A percentile compares a stretch with the other conserved stretches of the same genome.
Evolutionary conservation across 805 yeast genomes (phyloP).

Genomic region (Jamesozyma jinghongensis): DNA sequence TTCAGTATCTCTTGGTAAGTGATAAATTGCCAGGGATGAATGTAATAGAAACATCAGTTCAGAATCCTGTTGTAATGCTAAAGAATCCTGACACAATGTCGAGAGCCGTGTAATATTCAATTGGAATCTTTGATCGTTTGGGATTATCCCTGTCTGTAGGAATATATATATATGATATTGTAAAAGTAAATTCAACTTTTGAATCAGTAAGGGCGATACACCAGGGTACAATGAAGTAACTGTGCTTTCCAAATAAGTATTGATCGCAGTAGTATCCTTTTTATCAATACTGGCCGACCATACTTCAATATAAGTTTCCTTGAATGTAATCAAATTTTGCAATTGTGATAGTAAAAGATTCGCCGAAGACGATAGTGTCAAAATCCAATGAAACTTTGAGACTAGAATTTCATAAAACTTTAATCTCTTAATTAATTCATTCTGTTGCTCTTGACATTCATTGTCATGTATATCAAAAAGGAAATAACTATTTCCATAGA

Average conservation of each 20-base stretch:
- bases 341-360: neutral
- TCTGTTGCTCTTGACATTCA: neutral
- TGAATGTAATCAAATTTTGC: neutral
- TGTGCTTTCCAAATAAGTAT: neutral
- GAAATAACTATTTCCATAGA: neutral
- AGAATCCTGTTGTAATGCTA: constrained; percentile 17
- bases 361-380: neutral
- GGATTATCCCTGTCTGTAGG: constrained; percentile 4
- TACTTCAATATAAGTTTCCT: neutral
- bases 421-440: neutral
- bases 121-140: neutral
- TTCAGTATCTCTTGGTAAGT: neutral
- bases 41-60: constrained; percentile 19
- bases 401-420: neutral
- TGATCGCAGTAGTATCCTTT: neutral
- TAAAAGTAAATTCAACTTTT: constrained; percentile 2
- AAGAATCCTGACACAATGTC: constrained; percentile 5
- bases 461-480: neutral
- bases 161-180: constrained; percentile 13
- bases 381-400: neutral
- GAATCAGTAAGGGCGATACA: neutral
- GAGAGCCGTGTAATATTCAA: too few relatives aligned
- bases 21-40: constrained; percentile 11
- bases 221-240: neutral
- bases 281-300: neutral